Base-by-base conservation (phyloP, 768 basidiomycete species). In the Pholiota conissans region DNA sequence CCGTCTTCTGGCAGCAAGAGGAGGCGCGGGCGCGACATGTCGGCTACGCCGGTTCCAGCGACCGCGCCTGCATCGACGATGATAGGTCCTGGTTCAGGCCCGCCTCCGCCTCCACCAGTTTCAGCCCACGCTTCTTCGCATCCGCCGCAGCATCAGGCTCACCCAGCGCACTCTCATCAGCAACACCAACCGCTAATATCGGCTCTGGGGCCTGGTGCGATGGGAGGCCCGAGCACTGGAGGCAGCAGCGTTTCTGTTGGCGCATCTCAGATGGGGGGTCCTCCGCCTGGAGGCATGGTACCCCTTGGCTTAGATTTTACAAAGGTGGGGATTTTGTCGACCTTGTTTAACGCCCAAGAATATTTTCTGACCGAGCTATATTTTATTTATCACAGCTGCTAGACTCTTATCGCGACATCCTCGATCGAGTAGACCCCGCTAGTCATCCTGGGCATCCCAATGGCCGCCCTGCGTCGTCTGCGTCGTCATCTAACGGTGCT, bases 351-450 rank as follows among this genome's bases (percentile, higher is more conserved):
- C 3, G 30, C 9, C 13, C 9, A 26, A 22, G 3, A 45, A 45
- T 26, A 22, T 9, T 22, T 24, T 45, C 42, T 24, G 3, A 50
- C 22, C 49, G 30, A 18, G 26, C n/a, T 32, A 14, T 11, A 18
- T 18, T 5, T 18, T 20, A 30, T n/a, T 49, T 20, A 13, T 32
- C n/a, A 35, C 35, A 59, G 65, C 55, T 73, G 27, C 54, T 65
- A 29, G 61, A 70, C 28, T 63, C 68, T n/a, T 74, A 74, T 62
- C 64, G 62, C 39, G 62, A 66, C 55, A 66, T 77, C 57, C 64
- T 75, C 2, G 73, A 73, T 35, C 65, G 61, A 26, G 63, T 62
- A 13, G 64, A 68, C 40, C 49, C 55, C 16, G 53, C 37, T 46
- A 34, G 45, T 26, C 8, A 42, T 20, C 37, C 40, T 10, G 28